Base-by-base conservation (phyloP, 2,329 filamentous ascomycete genomes). In the Hortaea sp. region DNA sequence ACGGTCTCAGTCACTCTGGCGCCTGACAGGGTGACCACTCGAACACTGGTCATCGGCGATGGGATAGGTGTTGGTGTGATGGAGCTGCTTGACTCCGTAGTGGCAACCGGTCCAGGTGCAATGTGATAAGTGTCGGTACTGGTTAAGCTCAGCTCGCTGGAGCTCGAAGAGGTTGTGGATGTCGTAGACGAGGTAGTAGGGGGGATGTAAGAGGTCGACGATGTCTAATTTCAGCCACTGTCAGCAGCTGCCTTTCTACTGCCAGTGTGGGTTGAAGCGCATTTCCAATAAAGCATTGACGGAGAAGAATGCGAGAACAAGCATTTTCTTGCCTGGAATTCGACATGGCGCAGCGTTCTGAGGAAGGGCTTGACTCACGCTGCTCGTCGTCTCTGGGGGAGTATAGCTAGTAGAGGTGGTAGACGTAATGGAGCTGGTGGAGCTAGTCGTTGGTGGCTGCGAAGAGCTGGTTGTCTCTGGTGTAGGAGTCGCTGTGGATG, bases 1-100 rank as follows among this genome's bases (percentile, higher is more conserved):
- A 74, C 62, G 1, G 69, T 73, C 31, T 71, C 60, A 5, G 70
- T 73, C 1, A 71, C 58, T 5, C 67, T 49, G 2, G 56, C 58
- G 13, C 70, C 70, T 13, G 68, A 69, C 20, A 70, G 58, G 0
- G 69, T 73, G n/a, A 70, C 57, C 9, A 68, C 57, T 27, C 63
- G 62, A 5, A 66, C 56, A 44, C 57, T 65, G 6, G 61, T 65
- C 34, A 66, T 54, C 2, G 66, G 61, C 5, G 61, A 56, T 5
- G 57, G 45, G 5, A 53, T 53, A 20, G 45, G 50, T 7, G 57
- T 45, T 9, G 53, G 48, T 35, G 48, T 50, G 5, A 44, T 37
- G 4, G 52, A 47, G 7, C 53, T 55, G 42, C 51, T 48, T 6
- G 53, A 45, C 6, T 53, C 58, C 4, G 55, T 48, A 5, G 50